Evolutionary conservation across 176 grass and related monocot genomes (phyloP), one percentile per base, ranked within the genome.

Genomic region (Triticum turgidum): DNA sequence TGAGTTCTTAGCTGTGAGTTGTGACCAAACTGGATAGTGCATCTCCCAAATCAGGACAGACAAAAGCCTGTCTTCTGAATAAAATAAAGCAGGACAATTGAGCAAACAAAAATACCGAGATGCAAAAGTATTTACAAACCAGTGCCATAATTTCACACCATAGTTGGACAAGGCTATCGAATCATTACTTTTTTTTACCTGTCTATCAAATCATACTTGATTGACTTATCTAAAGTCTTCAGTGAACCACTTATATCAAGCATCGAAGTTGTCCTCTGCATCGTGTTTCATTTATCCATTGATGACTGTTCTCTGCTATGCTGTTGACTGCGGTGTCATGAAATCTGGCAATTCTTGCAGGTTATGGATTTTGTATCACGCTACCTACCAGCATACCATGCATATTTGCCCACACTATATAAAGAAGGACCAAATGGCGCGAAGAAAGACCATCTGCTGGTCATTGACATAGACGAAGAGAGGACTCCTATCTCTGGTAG

Each of bases 341-440:
- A 83, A 58, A 20, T 14, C 5, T 76, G 25, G 11, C 33, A 81
- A 84, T 79, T 87, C 5, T 68, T 90, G 85, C 89, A 99, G 94
- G 97, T 99, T 61, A 49, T 88, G 77, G 97, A 99, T 92, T 99
- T 99, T 71, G 97, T 99, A 81, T 99, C 97, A 9, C 92, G 97
- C 73, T 99, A 99, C 77, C 88, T 99, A 83, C 92, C 94, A 33
- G 94, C 97, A 58, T 99, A 99, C 77, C 93, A 91, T 47, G 87
- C 92, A 2, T 99, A 99, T 84, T 90, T 99, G 82, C 97, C 94
- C 30, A 90, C 87, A 5, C 49, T 94, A 22, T 96, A 99, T 61
- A 30, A 91, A 17, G 92, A 96, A 54, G 92, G 97, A 75, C 97
- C 97, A 6, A 96, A 88, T 73, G 94, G 89, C 21, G 34, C 92